These are phyloP conservation scores for Spathaspora boniae DNA, from an alignment of 805 yeast species.

Conservation along the genomic window DNA sequence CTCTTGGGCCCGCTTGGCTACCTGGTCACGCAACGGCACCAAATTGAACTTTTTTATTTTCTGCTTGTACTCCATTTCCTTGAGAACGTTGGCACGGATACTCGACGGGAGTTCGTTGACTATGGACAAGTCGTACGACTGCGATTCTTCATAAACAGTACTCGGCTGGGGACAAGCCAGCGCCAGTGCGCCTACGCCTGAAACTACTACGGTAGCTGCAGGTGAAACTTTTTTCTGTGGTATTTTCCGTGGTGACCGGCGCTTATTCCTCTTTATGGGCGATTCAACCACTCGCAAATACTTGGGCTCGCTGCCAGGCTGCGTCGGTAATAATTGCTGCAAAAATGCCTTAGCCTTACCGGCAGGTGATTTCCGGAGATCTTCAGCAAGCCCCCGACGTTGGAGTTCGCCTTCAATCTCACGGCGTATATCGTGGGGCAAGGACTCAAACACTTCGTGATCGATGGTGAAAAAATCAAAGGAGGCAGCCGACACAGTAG, in stretches of 20 bases:
- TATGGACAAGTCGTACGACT: constrained; percentile 33
- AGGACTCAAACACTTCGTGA: constrained; percentile 56
- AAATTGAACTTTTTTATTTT: constrained; percentile 23
- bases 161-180: too few species aligned
- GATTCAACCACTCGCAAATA: constrained; percentile 31
- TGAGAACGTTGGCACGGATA: constrained; percentile 32
- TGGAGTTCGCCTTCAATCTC: constrained; percentile 57
- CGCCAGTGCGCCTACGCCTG: too few species aligned
- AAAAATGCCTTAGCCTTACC: constrained; percentile 22
- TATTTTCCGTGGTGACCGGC: constrained; percentile 3
- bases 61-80: constrained; percentile 29
- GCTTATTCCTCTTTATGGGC: constrained; percentile 8
- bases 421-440: constrained; percentile 63
- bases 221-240: constrained; percentile 7
- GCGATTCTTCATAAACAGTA: constrained; percentile 18
- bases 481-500: too few species aligned
- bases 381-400: constrained; percentile 33
- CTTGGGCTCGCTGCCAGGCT: constrained; percentile 24
- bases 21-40: constrained; percentile 25
- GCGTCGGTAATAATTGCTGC: constrained; percentile 38
- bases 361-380: not conserved
- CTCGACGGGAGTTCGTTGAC: constrained; percentile 38
- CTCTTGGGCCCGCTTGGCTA: constrained; percentile 13
- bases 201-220: not conserved
- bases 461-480: constrained; percentile 42